phyloP scores from a whole-genome alignment of 768 basidiomycete genomes.

The Tylopilus balloui region DNA sequence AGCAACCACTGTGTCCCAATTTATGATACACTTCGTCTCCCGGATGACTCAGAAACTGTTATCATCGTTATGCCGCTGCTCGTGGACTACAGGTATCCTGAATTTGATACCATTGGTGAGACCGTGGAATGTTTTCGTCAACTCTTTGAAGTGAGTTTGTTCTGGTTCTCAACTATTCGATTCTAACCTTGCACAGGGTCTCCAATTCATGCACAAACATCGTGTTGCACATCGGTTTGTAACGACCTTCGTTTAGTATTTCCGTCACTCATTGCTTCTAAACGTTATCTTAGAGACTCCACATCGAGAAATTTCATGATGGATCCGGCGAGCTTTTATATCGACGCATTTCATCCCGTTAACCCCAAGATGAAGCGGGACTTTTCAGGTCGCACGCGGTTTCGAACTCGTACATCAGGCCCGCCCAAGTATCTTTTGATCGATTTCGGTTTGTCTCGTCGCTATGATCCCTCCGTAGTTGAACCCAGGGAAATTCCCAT shows the following conservation, averaged over 20 bases:
- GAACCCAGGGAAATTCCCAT: neutral
- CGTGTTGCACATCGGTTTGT: neutral
- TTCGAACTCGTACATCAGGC: neutral
- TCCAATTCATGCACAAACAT: neutral
- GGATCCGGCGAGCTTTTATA: neutral
- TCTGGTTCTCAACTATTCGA: no score
- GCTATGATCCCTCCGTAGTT: neutral
- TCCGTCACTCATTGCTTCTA: neutral
- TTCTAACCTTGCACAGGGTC: neutral
- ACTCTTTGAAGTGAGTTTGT: neutral
- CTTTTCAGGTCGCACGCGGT: neutral
- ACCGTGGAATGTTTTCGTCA: neutral
- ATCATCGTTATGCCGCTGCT: neutral
- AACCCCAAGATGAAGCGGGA: neutral
- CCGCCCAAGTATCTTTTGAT: neutral
- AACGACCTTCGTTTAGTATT: no score
- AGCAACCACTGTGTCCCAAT: neutral
- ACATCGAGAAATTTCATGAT: neutral
- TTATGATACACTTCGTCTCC: neutral
- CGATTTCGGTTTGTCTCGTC: neutral
- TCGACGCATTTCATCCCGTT: neutral
- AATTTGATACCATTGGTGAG: neutral
- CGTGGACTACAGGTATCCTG: neutral
- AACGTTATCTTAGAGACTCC: no score
- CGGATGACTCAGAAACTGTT: neutral